phyloP scores from a whole-genome alignment of 148 eudicot genomes.

The Pouteria glomerata region DNA sequence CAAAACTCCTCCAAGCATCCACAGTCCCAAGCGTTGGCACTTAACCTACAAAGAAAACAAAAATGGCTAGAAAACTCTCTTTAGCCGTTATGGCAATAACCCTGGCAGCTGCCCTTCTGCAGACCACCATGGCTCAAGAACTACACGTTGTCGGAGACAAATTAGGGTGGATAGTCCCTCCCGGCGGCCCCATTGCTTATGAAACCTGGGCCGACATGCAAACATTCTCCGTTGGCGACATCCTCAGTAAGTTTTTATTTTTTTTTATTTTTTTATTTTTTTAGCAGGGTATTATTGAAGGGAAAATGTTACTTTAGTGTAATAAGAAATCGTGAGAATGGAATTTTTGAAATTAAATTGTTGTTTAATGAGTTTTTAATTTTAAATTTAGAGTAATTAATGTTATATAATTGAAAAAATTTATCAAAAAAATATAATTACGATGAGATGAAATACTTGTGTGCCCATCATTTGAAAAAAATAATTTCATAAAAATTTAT shows the following conservation, averaged over 20 bases:
- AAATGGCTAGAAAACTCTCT: conserved; percentile 6
- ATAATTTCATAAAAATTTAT: too few species aligned
- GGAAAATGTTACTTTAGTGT: too few species aligned
- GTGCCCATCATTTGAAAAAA: too few species aligned
- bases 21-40: too few species aligned
- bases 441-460: too few species aligned
- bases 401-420: too few species aligned
- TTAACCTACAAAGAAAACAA: too few species aligned
- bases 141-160: conserved; percentile 18
- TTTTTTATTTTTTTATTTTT: not conserved
- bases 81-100: not conserved
- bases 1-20: too few species aligned
- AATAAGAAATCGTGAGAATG: not conserved
- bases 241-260: not conserved
- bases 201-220: conserved; percentile 14
- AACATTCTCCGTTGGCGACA: conserved; percentile 9
- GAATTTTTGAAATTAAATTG: too few species aligned
- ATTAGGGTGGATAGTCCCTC: conserved; percentile 25
- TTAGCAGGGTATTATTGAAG: not conserved
- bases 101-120: conserved; percentile 4
- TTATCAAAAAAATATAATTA: too few species aligned
- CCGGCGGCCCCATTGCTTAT: conserved; percentile 22
- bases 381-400: too few species aligned
- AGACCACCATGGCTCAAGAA: conserved; percentile 4
- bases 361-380: too few species aligned